Percentiles rank a stretch among this genome's conserved stretches.
These are phyloP conservation scores for Aspergillus novoparasiticus DNA, from an alignment of 2,329 filamentous ascomycete species.

Conservation along the genomic window DNA sequence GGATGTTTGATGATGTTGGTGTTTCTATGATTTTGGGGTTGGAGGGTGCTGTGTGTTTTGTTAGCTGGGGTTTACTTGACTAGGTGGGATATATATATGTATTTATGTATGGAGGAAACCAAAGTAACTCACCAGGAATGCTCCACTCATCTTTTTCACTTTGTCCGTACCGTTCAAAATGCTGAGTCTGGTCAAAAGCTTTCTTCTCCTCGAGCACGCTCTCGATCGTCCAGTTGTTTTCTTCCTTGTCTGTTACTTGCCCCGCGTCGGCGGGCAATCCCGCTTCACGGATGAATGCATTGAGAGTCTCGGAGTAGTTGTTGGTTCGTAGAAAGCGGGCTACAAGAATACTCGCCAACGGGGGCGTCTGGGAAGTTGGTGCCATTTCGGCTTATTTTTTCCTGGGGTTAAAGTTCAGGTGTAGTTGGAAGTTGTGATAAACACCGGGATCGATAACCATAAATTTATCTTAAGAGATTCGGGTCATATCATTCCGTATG, in stretches of 20 bases:
- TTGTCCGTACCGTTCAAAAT: constrained; percentile 59
- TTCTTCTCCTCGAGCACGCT: constrained; percentile 63
- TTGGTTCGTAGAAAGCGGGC: constrained; percentile 48
- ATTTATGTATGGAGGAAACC: background rate
- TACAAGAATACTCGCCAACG: constrained; percentile 40
- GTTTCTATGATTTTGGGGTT: constrained; percentile 44
- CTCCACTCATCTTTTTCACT: constrained; percentile 49
- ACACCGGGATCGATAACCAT: background rate
- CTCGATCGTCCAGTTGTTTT: constrained; percentile 58
- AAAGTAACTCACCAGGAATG: constrained; percentile 41
- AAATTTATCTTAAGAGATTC: background rate
- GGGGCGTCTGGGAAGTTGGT: constrained; percentile 5
- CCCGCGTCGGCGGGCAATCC: constrained; percentile 56
- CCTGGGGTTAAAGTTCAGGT: background rate
- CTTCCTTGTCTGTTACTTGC: constrained; percentile 22
- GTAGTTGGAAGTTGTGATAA: constrained; percentile 1
- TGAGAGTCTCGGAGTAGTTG: constrained; percentile 54
- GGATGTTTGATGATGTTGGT: constrained; percentile 56
- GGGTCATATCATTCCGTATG: background rate
- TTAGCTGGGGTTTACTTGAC: background rate
- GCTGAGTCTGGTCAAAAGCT: constrained; percentile 56
- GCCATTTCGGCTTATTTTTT: constrained; percentile 12
- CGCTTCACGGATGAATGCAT: constrained; percentile 61
- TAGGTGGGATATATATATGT: background rate
- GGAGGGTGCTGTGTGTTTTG: constrained; percentile 46